Conservation (phyloP, 2,329 filamentous ascomycete genomes). For the Fusarium mexicanum region DNA sequence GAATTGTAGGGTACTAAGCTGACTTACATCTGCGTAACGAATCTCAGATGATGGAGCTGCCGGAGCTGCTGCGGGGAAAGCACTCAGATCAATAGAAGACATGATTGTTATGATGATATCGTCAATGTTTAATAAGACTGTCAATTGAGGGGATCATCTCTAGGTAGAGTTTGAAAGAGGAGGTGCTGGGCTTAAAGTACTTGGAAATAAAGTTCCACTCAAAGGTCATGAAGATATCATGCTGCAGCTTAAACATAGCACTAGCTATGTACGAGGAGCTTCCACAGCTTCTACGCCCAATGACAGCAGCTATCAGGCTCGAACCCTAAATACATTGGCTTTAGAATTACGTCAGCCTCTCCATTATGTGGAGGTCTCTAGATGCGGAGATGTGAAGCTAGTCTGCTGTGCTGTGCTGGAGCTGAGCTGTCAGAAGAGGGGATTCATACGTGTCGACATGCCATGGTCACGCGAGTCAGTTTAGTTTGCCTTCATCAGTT, state of each 20-base stretch:
- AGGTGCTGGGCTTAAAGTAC: conserved; percentile 15
- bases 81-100: conserved; percentile 35
- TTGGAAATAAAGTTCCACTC: conserved; percentile 32
- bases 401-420: background rate
- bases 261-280: conserved; percentile 18
- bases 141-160: conserved; percentile 1
- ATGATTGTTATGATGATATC: conserved; percentile 11
- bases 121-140: background rate
- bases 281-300: conserved; percentile 17
- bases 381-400: conserved; percentile 26
- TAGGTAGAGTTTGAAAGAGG: conserved; percentile 2
- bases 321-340: conserved; percentile 25
- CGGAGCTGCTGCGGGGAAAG: conserved; percentile 37
- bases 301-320: conserved; percentile 4
- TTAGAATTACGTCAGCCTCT: conserved; percentile 38
- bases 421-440: conserved; percentile 17
- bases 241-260: conserved; percentile 23
- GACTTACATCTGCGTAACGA: conserved; percentile 41
- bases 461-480: conserved; percentile 7
- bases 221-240: conserved; percentile 36
- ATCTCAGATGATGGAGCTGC: conserved; percentile 31
- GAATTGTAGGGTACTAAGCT: too few relatives aligned
- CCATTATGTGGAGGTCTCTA: conserved; percentile 28
- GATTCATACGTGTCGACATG: conserved; percentile 19
- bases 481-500: background rate